A percentile compares a stretch with the other conserved stretches of the same genome.
These are phyloP conservation scores for Globisporangium lucens DNA, from an alignment of 352 stramenopile species.

Conservation along the genomic window DNA sequence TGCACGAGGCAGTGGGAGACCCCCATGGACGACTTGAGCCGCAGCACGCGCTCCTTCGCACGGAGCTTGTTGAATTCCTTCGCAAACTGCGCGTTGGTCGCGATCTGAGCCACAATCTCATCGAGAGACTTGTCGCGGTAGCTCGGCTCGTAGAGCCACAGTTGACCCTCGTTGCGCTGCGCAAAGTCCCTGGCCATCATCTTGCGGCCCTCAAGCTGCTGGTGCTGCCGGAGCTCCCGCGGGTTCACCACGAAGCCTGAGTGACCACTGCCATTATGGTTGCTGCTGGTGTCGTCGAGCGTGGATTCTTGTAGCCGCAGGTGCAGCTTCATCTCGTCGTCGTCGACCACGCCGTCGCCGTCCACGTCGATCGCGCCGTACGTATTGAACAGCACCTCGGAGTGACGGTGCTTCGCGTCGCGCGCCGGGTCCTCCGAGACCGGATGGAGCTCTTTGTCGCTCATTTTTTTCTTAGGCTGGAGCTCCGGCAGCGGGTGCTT, in stretches of 20 bases:
- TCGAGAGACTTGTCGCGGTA: constrained; percentile 34
- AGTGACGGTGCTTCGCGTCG: background rate
- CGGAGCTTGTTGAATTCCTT: constrained; percentile 52
- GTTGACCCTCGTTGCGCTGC: constrained; percentile 42
- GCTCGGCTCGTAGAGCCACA: constrained; percentile 55
- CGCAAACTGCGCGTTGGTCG: constrained; percentile 35
- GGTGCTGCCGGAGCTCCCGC: constrained; percentile 22
- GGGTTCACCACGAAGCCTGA: constrained; percentile 3
- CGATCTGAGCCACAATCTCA: constrained; percentile 47
- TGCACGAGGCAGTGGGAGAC: constrained; percentile 56
- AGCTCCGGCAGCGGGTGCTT: constrained; percentile 48
- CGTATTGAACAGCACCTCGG: constrained; percentile 34
- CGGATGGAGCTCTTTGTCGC: constrained; percentile 18
- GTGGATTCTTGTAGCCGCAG: constrained; percentile 40
- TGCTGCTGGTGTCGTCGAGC: constrained; percentile 14
- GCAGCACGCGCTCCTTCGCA: constrained; percentile 57
- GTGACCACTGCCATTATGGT: background rate
- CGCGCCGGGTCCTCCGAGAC: background rate
- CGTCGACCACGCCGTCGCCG: constrained; percentile 55
- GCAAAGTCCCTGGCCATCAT: constrained; percentile 69
- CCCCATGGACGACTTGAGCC: constrained; percentile 55
- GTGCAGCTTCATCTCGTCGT: constrained; percentile 62
- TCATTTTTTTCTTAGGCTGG: constrained; percentile 34
- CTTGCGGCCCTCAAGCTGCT: constrained; percentile 48
- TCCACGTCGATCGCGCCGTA: constrained; percentile 62